Percentiles rank a stretch among this genome's conserved stretches.
Conservation (phyloP, 305 asterid genomes). For the Lippia alba region DNA sequence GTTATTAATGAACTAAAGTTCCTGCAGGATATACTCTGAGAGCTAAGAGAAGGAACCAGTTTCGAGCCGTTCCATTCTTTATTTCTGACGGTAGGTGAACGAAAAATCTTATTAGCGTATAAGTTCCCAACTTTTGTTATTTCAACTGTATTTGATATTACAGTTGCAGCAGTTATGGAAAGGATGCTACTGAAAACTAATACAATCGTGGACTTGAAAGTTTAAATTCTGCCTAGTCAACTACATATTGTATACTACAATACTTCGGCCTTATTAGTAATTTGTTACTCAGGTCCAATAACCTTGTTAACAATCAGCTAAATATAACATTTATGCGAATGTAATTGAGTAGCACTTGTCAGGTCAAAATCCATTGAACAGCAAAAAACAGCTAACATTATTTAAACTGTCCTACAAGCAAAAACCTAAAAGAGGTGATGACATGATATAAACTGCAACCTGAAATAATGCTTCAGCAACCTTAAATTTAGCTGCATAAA, state of each 20-base stretch:
- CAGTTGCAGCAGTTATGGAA: slow-evolving; percentile 16
- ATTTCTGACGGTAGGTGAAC: slow-evolving; percentile 5
- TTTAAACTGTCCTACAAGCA: slow-evolving; percentile 17
- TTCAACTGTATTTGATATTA: not conserved
- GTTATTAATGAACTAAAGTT: slow-evolving; percentile 3
- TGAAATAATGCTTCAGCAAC: slow-evolving; percentile 9
- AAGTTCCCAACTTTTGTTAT: slow-evolving; percentile 27
- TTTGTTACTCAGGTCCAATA: slow-evolving; percentile 6
- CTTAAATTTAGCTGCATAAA: slow-evolving; percentile 11
- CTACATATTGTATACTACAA: slow-evolving; percentile 9
- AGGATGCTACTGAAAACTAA: slow-evolving; percentile 4
- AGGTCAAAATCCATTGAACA: slow-evolving; percentile 15
- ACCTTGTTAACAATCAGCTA: slow-evolving; percentile 25
- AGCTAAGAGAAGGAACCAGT: slow-evolving; percentile 6
- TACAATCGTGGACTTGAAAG: not conserved
- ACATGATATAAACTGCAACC: slow-evolving; percentile 16
- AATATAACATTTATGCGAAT: slow-evolving; percentile 17
- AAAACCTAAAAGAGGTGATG: slow-evolving; percentile 1
- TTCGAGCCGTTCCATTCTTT: slow-evolving; percentile 17
- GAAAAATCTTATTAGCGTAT: slow-evolving; percentile 25
- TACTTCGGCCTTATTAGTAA: slow-evolving; percentile 13
- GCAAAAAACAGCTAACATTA: slow-evolving; percentile 10
- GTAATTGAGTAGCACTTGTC: slow-evolving; percentile 18
- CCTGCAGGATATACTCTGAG: slow-evolving; percentile 15
- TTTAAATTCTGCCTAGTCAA: slow-evolving; percentile 13